Evolutionary conservation across 805 yeast species (phyloP).

Genomic region (Lipomyces spencermartinsiae): DNA sequence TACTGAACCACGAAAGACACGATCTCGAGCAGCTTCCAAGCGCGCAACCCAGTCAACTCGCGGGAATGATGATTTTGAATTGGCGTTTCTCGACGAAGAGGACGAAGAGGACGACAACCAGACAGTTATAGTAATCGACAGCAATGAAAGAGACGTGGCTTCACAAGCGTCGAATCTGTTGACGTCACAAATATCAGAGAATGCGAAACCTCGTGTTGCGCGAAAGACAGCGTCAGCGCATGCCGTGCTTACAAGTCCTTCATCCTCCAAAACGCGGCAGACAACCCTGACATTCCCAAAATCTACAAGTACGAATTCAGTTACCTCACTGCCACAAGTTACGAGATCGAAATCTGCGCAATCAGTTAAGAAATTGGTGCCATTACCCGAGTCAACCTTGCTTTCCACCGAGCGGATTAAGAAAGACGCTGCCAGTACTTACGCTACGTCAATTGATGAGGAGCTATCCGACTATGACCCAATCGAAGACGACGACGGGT

Average conservation of each 20-base stretch:
- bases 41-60: background rate
- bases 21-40: background rate
- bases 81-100: conserved; percentile 1
- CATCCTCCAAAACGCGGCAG: conserved; percentile 5
- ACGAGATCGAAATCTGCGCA: conserved; percentile 1
- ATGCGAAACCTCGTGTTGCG: background rate
- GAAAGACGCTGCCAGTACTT: background rate
- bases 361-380: background rate
- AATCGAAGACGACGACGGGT: background rate
- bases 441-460: background rate
- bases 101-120: background rate
- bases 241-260: background rate
- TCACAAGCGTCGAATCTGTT: background rate
- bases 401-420: background rate
- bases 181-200: background rate
- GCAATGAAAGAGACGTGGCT: background rate
- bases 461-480: background rate
- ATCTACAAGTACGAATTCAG: background rate
- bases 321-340: background rate
- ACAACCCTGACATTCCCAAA: background rate
- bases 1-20: background rate
- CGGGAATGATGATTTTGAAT: background rate
- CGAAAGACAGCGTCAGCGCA: conserved; percentile 1
- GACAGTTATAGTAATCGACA: background rate
- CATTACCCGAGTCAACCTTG: background rate